phyloP scores from a whole-genome alignment of 2,329 filamentous ascomycete species.

The Aspergillus sp. region DNA sequence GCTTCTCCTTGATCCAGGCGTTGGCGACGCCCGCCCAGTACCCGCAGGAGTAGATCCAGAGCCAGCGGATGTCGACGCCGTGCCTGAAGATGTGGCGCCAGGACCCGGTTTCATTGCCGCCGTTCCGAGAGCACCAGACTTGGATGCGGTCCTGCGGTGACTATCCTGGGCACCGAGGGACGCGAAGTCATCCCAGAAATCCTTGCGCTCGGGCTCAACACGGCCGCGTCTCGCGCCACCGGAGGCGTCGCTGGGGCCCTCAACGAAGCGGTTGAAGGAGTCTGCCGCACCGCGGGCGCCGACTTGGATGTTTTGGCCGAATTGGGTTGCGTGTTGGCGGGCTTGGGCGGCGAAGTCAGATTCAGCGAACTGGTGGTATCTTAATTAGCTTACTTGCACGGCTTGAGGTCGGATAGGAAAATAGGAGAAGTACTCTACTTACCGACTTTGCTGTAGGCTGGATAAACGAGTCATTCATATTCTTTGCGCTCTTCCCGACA shows the following conservation, averaged over 20 bases:
- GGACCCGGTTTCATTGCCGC: conserved; percentile 59
- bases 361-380: conserved; percentile 65
- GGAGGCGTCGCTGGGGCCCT: conserved; percentile 61
- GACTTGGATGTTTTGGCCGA: conserved; percentile 62
- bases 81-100: conserved; percentile 9
- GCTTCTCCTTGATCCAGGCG: conserved; percentile 37
- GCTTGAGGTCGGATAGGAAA: not conserved
- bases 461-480: conserved; percentile 85
- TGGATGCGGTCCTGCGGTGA: conserved; percentile 30
- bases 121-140: conserved; percentile 60
- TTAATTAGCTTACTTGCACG: conserved; percentile 1
- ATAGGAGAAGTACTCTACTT: conserved; percentile 28
- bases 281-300: conserved; percentile 75
- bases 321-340: conserved; percentile 54
- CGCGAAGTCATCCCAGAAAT: conserved; percentile 92
- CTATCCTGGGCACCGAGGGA: conserved; percentile 52
- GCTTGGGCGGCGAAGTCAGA: conserved; percentile 73
- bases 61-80: conserved; percentile 19
- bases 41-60: conserved; percentile 15
- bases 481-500: conserved; percentile 87
- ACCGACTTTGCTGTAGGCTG: conserved; percentile 90
- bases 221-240: conserved; percentile 47
- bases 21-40: conserved; percentile 14
- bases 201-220: conserved; percentile 66
- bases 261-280: conserved; percentile 82